Evolutionary conservation across 2,329 filamentous ascomycete genomes (phyloP).

Genomic region (Beauveria medogensis): DNA sequence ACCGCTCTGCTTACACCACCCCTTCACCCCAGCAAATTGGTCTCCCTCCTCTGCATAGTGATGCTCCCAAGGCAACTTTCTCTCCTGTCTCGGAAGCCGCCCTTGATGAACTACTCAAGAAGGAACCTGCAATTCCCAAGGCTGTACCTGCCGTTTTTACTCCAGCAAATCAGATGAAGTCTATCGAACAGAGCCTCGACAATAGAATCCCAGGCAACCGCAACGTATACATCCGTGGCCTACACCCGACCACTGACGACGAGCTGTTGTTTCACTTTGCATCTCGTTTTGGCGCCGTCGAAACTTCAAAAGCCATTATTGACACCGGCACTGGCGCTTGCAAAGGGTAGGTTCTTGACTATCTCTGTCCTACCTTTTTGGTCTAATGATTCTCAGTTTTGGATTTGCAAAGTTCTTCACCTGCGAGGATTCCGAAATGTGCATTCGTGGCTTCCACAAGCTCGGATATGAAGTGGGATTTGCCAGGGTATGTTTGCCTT

Average conservation of each 20-base stretch:
- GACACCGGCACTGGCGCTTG: slow-evolving; percentile 87
- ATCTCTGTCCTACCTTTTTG: slow-evolving; percentile 4
- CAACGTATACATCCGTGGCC: slow-evolving; percentile 95
- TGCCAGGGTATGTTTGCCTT: slow-evolving; percentile 58
- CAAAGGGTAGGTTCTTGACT: slow-evolving; percentile 64
- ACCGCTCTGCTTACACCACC: slow-evolving; percentile 58
- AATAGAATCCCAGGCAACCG: slow-evolving; percentile 88
- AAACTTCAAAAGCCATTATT: slow-evolving; percentile 97
- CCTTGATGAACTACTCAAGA: slow-evolving; percentile 58
- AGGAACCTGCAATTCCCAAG: slow-evolving; percentile 75
- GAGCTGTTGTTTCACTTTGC: slow-evolving; percentile 78
- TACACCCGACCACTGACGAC: slow-evolving; percentile 92
- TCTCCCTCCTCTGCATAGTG: slow-evolving; percentile 30
- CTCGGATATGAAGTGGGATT: slow-evolving; percentile 97
- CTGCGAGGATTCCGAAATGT: slow-evolving; percentile 83
- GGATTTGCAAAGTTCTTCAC: slow-evolving; percentile 95
- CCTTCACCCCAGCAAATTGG: slow-evolving; percentile 56
- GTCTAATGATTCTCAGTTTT: slow-evolving; percentile 52
- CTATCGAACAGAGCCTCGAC: slow-evolving; percentile 86
- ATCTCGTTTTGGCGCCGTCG: slow-evolving; percentile 81
- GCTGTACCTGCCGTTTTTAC: slow-evolving; percentile 87
- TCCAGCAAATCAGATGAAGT: slow-evolving; percentile 77
- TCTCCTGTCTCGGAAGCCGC: slow-evolving; percentile 36
- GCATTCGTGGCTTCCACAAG: slow-evolving; percentile 90
- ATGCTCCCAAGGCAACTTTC: slow-evolving; percentile 34